Conservation (phyloP, 495 filamentous ascomycete genomes). For the Aspergillus kassunensis region DNA sequence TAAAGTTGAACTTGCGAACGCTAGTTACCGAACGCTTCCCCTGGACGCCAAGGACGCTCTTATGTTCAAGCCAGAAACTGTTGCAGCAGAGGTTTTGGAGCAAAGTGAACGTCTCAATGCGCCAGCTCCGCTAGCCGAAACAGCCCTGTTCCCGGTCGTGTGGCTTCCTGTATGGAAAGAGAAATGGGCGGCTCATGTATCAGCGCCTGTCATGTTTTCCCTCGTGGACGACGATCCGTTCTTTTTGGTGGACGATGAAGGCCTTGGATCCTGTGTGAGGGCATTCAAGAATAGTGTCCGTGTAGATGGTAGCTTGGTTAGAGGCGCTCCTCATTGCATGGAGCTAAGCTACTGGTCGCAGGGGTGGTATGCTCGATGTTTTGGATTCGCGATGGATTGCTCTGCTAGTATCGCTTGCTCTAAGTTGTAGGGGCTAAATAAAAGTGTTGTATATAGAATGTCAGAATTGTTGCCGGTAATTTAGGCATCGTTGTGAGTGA, state of each 20-base stretch:
- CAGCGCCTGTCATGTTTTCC: slow-evolving; percentile 19
- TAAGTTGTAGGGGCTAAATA: too few relatives aligned
- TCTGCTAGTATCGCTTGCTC: neutral
- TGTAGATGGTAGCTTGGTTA: slow-evolving; percentile 23
- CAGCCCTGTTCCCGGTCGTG: neutral
- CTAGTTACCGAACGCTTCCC: too few relatives aligned
- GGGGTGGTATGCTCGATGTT: slow-evolving; percentile 33
- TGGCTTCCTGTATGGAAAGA: slow-evolving; percentile 11
- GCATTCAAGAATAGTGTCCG: slow-evolving; percentile 25
- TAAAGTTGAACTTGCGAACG: too few relatives aligned
- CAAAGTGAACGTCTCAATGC: neutral
- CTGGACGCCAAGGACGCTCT: neutral
- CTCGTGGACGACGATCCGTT: slow-evolving; percentile 19
- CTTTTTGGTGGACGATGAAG: slow-evolving; percentile 13
- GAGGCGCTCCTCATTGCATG: slow-evolving; percentile 28
- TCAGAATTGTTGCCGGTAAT: too few relatives aligned
- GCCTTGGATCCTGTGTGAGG: slow-evolving; percentile 16
- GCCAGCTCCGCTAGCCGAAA: neutral
- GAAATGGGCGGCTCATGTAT: slow-evolving; percentile 10
- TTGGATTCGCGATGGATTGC: slow-evolving; percentile 31
- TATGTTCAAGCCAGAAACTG: neutral
- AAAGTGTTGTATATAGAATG: too few relatives aligned
- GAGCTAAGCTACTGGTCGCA: slow-evolving; percentile 31
- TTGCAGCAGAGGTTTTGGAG: neutral
- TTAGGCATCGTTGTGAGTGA: too few relatives aligned